Conservation (phyloP, 306 rosid species). For the Acacia melanoxylon region DNA sequence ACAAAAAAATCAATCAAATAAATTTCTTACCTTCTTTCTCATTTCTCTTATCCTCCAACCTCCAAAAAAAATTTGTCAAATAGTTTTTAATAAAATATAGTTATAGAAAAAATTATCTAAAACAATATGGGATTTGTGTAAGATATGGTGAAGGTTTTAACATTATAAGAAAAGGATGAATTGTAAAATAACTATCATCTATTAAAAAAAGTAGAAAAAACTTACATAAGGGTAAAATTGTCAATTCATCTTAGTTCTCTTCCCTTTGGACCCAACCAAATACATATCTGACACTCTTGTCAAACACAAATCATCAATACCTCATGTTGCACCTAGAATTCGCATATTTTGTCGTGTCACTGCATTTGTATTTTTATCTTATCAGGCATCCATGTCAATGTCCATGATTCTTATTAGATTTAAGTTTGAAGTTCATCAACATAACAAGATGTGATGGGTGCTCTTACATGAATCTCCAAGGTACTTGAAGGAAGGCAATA, state of each 20-base stretch:
- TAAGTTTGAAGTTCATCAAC: slow-evolving; percentile 1
- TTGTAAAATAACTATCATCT: neutral
- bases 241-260: neutral
- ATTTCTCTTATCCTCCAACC: neutral
- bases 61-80: neutral
- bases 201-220: neutral
- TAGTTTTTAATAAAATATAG: neutral
- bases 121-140: neutral
- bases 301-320: neutral
- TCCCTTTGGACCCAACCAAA: no score
- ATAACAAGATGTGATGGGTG: slow-evolving; percentile 22
- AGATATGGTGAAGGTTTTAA: neutral
- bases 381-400: neutral
- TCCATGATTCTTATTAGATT: neutral
- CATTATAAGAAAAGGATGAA: neutral
- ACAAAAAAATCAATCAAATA: neutral
- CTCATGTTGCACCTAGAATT: neutral
- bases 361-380: neutral
- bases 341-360: neutral
- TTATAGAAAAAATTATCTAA: neutral
- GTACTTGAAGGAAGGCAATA: slow-evolving; percentile 93
- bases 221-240: neutral
- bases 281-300: neutral
- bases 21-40: neutral
- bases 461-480: slow-evolving; percentile 54